Evolutionary conservation across 495 filamentous ascomycete genomes (phyloP).

Genomic region (Xeromyces bisporus): DNA sequence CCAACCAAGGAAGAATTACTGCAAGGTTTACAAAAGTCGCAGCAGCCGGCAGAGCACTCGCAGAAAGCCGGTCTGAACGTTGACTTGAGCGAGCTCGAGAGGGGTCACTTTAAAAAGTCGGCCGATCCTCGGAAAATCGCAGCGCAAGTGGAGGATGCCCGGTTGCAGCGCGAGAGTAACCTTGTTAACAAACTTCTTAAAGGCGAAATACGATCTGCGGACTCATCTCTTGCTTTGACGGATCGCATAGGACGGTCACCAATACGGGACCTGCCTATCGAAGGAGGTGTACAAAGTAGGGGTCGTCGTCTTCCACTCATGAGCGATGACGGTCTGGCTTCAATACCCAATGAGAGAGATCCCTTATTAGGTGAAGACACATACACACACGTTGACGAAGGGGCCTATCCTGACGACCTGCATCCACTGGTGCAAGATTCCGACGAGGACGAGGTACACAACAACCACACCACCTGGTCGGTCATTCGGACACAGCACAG

Average conservation of each 20-base stretch:
- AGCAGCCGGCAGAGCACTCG: conserved; percentile 20
- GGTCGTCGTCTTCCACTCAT: conserved; percentile 6
- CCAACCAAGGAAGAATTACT: conserved; percentile 23
- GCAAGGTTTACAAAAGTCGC: conserved; percentile 12
- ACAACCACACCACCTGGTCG: conserved; percentile 28
- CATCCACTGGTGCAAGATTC: conserved; percentile 23
- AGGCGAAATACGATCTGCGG: conserved; percentile 13
- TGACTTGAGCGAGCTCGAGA: conserved; percentile 22
- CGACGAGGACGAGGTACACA: conserved; percentile 28
- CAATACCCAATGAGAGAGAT: conserved; percentile 9
- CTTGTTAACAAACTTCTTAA: conserved; percentile 23
- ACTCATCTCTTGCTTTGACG: conserved; percentile 16
- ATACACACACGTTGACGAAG: conserved; percentile 10
- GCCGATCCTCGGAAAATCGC: conserved; percentile 23
- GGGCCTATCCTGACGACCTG: conserved; percentile 20
- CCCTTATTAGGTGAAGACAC: conserved; percentile 1
- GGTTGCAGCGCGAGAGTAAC: conserved; percentile 23
- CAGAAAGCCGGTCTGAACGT: conserved; percentile 19
- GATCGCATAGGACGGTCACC: conserved; percentile 10
- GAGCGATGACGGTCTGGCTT: conserved; percentile 8
- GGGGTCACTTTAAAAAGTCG: conserved; percentile 16
- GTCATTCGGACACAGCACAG: conserved; percentile 18
- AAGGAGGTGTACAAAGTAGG: conserved; percentile 8
- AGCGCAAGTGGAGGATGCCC: conserved; percentile 26
- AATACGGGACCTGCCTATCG: conserved; percentile 5